Conservation (phyloP, 202 grass and related monocot species). For the Digitaria exilis region DNA sequence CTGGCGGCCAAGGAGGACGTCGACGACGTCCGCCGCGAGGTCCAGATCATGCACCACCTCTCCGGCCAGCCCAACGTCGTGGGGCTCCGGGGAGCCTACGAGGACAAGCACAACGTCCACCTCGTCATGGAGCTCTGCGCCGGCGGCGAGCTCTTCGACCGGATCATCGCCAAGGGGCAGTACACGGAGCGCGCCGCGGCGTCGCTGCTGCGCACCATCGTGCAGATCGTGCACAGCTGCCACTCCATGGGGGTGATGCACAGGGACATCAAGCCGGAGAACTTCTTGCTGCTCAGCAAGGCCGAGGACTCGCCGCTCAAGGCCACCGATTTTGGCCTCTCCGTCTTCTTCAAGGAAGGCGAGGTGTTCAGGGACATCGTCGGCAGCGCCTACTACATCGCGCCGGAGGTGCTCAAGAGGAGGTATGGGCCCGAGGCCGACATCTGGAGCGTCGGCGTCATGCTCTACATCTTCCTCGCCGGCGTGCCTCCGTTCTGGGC, state of each 20-base stretch:
- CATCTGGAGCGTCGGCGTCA: conserved; percentile 92
- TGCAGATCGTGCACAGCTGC: conserved; percentile 69
- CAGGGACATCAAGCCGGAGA: conserved; percentile 68
- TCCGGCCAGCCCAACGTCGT: conserved; percentile 74
- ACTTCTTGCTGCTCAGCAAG: conserved; percentile 64
- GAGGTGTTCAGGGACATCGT: conserved; percentile 81
- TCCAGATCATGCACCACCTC: conserved; percentile 88
- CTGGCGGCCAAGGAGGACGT: conserved; percentile 61
- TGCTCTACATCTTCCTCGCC: conserved; percentile 97
- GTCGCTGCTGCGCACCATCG: conserved; percentile 61
- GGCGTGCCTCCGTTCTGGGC: conserved; percentile 92
- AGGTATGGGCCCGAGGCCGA: conserved; percentile 78
- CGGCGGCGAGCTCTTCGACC: conserved; percentile 93
- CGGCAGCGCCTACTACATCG: conserved; percentile 90
- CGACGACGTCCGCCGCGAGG: conserved; percentile 81
- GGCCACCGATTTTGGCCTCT: conserved; percentile 87
- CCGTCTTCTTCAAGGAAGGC: conserved; percentile 84
- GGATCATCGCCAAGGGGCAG: conserved; percentile 71
- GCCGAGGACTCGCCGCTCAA: conserved; percentile 72
- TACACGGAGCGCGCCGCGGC: conserved; percentile 87
- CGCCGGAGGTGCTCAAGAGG: conserved; percentile 82
- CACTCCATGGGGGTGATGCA: conserved; percentile 87
- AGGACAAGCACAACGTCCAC: conserved; percentile 90
- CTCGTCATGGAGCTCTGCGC: conserved; percentile 97
- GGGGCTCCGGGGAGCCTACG: conserved; percentile 62